Evolutionary conservation across 345 rosid species (phyloP), one percentile per base, ranked within the genome.

Genomic region (Eucalyptus rudis): DNA sequence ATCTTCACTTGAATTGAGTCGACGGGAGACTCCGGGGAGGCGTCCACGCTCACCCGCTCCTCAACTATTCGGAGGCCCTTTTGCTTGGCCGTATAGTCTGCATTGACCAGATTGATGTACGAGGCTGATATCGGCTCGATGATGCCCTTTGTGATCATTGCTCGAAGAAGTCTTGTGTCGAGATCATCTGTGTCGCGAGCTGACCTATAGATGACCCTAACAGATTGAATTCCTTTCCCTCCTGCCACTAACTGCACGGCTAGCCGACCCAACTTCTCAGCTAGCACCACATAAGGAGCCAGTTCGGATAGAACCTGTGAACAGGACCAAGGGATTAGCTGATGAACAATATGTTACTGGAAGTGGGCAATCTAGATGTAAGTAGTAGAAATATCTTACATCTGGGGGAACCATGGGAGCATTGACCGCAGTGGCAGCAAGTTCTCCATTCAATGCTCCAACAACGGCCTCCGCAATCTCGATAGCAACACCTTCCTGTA

Each of bases 401-500:
- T 96, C 95, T 8, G 94, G 90, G 76, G 97, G 91, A 80, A 96
- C 96, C 96, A 96, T 96, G 4, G 99, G 99, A 49, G 99, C 98
- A 89, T 96, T 96, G 49, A 96, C 97, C 9, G 99, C 99, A 25
- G 98, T 96, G 4, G 98, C 96, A 85, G 98, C 94, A 33, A 96
- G 90, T 87, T 96, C 99, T 19, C 99, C 99, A 36, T 86, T 90
- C 89, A 96, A 90, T 49, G 99, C 98, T 54, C 98, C 98, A 29
- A 95, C 94, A 3, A 96, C 98, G 16, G 99, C 99, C 89, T 96
- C 99, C 31, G 99, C 98, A 89, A 96, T 94, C 91, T 96, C 98
- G 24, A 96, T 96, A 29, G 98, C 98, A 49, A 96, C 99, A 43
- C 98, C 98, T 94, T 96, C 99, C 96, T 96, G 90, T 20, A 16